Percentiles rank a stretch among this genome's conserved stretches.
Conservation (phyloP, 805 yeast species). For the Saccharomyces eubayanus region DNA sequence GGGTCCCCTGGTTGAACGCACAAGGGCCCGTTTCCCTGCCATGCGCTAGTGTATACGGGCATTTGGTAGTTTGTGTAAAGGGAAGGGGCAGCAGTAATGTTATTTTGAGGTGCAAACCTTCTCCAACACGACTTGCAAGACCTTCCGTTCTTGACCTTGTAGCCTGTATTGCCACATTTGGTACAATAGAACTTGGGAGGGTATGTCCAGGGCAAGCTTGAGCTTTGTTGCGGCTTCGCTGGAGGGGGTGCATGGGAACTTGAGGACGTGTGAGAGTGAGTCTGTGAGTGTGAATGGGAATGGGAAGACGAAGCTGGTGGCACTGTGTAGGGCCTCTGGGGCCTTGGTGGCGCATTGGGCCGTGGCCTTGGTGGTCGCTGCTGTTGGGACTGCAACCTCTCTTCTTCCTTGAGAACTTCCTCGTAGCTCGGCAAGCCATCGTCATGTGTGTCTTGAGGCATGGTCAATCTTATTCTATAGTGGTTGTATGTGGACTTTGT, state of each 20-base stretch:
- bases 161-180: conserved; percentile 71
- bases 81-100: conserved; percentile 18
- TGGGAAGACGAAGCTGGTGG: not conserved
- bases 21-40: conserved; percentile 15
- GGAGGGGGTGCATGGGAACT: conserved; percentile 11
- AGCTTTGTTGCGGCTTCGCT: conserved; percentile 2
- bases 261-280: conserved; percentile 4
- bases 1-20: conserved; percentile 74
- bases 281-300: not conserved
- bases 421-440: conserved; percentile 40
- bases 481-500: not conserved
- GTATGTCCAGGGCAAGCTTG: conserved; percentile 52
- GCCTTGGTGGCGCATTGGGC: not conserved
- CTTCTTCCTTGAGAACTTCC: conserved; percentile 33
- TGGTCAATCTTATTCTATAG: not conserved
- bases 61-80: conserved; percentile 3
- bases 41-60: conserved; percentile 1
- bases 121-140: conserved; percentile 68
- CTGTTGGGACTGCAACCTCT: conserved; percentile 5
- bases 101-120: conserved; percentile 40
- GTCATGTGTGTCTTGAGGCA: conserved; percentile 1
- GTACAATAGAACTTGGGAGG: conserved; percentile 54
- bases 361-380: conserved; percentile 9
- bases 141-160: conserved; percentile 48
- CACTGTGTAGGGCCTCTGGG: not conserved